A percentile compares a stretch with the other conserved stretches of the same genome.
Evolutionary conservation across 78 protist genomes (phyloP).

Genomic region (slime mould (Dictyostelium discoideum)): DNA sequence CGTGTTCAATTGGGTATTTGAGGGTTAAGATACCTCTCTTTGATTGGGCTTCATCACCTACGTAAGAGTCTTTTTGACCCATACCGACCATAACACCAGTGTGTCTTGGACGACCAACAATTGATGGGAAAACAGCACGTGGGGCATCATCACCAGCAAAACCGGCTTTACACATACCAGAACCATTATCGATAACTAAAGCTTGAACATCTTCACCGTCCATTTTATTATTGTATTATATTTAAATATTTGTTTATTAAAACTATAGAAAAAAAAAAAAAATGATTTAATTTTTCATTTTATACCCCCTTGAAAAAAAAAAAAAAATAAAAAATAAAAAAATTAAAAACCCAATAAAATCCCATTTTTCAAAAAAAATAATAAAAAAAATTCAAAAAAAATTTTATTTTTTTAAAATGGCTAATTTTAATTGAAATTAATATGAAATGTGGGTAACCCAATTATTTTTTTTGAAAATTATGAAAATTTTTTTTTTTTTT

Average conservation of each 20-base stretch:
- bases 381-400: too few species aligned
- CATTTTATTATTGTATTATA: background rate
- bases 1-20: conserved; percentile 72
- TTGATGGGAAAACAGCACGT: conserved; percentile 91
- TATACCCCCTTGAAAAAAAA: too few species aligned
- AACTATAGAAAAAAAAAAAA: too few species aligned
- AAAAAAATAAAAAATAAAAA: too few species aligned
- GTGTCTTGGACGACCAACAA: conserved; percentile 93
- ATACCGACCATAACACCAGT: conserved; percentile 89
- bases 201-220: conserved; percentile 31
- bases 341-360: too few species aligned
- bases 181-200: conserved; percentile 93
- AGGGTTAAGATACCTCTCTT: conserved; percentile 77
- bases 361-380: background rate
- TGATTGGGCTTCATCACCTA: conserved; percentile 23
- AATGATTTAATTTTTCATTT: too few species aligned
- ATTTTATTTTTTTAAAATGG: background rate
- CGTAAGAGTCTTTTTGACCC: conserved; percentile 75
- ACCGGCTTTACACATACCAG: conserved; percentile 97
- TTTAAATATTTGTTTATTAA: too few species aligned
- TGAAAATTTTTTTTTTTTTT: too few species aligned
- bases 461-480: too few species aligned
- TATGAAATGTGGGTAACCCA: too few species aligned
- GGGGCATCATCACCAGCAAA: conserved; percentile 95
- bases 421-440: too few species aligned